Conservation (phyloP, 2,329 filamentous ascomycete species). For the Apiospora aurea region DNA sequence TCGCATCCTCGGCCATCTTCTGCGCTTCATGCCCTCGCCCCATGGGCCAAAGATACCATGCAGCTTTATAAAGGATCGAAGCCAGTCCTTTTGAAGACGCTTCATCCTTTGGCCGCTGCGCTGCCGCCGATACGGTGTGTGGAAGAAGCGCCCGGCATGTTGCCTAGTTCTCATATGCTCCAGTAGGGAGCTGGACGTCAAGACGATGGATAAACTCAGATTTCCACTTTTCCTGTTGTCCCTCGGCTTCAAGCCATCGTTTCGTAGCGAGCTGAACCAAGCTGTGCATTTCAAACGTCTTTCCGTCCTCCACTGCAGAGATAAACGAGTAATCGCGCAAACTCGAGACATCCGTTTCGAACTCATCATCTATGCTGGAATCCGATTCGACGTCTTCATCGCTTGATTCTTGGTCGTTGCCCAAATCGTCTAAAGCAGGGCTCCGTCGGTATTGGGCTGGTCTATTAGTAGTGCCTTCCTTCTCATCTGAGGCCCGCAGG, state of each 20-base stretch:
- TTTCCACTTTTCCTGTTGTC: slow-evolving; percentile 39
- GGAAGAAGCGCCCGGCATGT: background rate
- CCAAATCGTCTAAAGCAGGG: too few relatives aligned
- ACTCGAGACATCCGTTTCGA: slow-evolving; percentile 44
- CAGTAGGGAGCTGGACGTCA: slow-evolving; percentile 6
- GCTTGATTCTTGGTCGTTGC: background rate
- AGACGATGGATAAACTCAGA: slow-evolving; percentile 40
- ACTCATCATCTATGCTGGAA: slow-evolving; percentile 26
- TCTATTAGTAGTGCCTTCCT: background rate
- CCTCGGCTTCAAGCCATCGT: slow-evolving; percentile 41
- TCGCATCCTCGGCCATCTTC: slow-evolving; percentile 19
- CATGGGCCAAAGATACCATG: slow-evolving; percentile 21
- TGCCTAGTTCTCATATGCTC: slow-evolving; percentile 6
- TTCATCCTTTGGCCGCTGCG: slow-evolving; percentile 25
- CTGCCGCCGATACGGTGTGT: background rate
- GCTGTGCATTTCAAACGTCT: slow-evolving; percentile 50
- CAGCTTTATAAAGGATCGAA: slow-evolving; percentile 24
- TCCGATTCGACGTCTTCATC: slow-evolving; percentile 38
- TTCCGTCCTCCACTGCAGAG: slow-evolving; percentile 29
- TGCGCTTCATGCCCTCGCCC: background rate
- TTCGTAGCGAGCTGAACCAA: slow-evolving; percentile 49
- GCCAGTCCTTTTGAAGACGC: slow-evolving; percentile 26
- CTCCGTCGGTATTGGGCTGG: too few relatives aligned
- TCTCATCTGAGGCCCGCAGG: slow-evolving; percentile 20
- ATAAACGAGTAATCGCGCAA: slow-evolving; percentile 49